Evolutionary conservation across 2,329 filamentous ascomycete species (phyloP).

Genomic region (Calonectria hawksworthii): DNA sequence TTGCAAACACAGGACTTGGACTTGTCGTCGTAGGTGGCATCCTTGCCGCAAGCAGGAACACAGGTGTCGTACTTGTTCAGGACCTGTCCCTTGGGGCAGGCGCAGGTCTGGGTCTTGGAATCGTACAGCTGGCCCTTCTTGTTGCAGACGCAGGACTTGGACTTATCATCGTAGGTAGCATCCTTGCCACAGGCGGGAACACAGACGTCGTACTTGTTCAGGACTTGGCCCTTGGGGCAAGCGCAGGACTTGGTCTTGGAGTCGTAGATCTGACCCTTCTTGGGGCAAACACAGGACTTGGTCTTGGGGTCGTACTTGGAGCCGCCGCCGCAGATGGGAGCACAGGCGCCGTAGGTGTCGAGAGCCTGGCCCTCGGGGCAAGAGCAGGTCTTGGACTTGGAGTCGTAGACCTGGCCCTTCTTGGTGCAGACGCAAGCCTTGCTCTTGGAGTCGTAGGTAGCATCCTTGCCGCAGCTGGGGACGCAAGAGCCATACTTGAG

Average conservation of each 20-base stretch:
- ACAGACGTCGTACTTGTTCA: neutral
- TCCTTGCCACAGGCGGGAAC: neutral
- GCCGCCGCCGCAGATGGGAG: neutral
- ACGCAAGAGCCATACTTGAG: neutral
- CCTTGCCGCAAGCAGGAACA: neutral
- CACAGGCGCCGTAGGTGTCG: neutral
- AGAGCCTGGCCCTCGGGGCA: slow-evolving; percentile 11
- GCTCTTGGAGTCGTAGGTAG: neutral
- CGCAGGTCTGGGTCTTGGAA: neutral
- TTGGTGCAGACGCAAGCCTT: slow-evolving; percentile 30
- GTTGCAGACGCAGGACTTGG: slow-evolving; percentile 29
- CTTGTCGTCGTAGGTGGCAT: neutral
- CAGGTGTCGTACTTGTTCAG: neutral
- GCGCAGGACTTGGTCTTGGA: neutral
- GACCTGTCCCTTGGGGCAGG: slow-evolving; percentile 10
- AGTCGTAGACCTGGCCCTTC: neutral
- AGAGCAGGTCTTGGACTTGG: neutral
- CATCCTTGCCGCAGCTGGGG: neutral
- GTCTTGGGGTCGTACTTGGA: neutral
- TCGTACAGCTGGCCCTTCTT: neutral
- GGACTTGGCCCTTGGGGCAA: slow-evolving; percentile 11
- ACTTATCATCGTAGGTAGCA: slow-evolving; percentile 1
- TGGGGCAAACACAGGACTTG: slow-evolving; percentile 28
- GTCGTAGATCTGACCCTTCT: neutral
- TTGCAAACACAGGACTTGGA: slow-evolving; percentile 5